Conservation (phyloP, 2,329 filamentous ascomycete species). For the Pseudogymnoascus sp. region DNA sequence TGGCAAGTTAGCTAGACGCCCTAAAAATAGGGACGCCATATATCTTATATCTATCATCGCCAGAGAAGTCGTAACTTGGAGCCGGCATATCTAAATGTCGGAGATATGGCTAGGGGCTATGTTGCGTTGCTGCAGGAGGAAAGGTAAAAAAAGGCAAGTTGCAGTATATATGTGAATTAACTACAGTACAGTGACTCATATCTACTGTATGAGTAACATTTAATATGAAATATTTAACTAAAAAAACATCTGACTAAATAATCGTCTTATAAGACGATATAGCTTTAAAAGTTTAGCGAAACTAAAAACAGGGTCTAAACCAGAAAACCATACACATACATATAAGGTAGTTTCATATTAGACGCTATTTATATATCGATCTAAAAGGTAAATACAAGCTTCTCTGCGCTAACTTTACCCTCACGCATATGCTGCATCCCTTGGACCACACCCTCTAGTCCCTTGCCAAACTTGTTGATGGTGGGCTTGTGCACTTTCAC, state of each 20-base stretch:
- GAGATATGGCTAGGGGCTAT: background rate
- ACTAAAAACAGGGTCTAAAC: background rate
- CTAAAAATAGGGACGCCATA: background rate
- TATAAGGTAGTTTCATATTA: background rate
- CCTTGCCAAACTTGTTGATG: constrained; percentile 24
- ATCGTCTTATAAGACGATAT: background rate
- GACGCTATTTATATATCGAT: background rate
- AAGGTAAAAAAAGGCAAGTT: background rate
- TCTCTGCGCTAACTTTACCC: constrained; percentile 33
- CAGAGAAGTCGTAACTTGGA: background rate
- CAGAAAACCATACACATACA: background rate
- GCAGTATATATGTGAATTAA: background rate
- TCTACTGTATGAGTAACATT: background rate
- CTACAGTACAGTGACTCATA: background rate
- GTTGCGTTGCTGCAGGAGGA: background rate
- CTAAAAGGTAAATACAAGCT: constrained; percentile 38
- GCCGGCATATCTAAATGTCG: background rate
- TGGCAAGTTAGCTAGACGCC: background rate
- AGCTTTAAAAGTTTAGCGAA: background rate
- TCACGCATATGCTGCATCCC: constrained; percentile 22
- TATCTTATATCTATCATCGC: background rate
- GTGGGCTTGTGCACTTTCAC: constrained; percentile 29
- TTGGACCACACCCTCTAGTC: constrained; percentile 23
- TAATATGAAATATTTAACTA: background rate
- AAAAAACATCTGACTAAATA: background rate